Evolutionary conservation across 768 basidiomycete genomes (phyloP), one percentile per base, ranked within the genome.

Genomic region (Pulveroboletus sp.): DNA sequence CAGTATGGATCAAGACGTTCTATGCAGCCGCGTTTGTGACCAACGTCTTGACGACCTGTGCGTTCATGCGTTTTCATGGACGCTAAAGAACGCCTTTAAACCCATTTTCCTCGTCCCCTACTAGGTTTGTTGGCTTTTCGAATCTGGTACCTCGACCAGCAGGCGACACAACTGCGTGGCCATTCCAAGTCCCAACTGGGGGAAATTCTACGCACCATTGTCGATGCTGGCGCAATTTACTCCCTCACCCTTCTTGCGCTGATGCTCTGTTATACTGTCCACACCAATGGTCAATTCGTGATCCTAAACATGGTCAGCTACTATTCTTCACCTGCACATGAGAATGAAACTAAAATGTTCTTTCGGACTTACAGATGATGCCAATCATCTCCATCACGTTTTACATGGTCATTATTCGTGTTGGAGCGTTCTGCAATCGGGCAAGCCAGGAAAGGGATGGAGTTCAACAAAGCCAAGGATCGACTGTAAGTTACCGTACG

Each of bases 341-440:
- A 23, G 24, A 24, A 25, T 4, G 5, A 16, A 13, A 21, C 29
- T 48, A 35, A 48, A 6, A 19, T 8, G 5, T 27, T 6, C n/a
- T 6, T n/a, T 20, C 25, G 4, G 8, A 16, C 44, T 24, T 5
- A 2, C 20, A 45, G 45, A 12, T 49, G 5, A 31, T 43, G 5
- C 45, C 55, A 4, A 54, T 54, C 35, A 56, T 56, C 16, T 47
- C 52, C 20, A 56, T 56, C 45, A 35, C 45, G 17, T 56, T 50
- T 38, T 56, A 56, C 41, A 45, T 44, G 43, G 42, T 54, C 5
- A 54, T 54, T 7, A 43, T 56, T 25, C 48, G 42, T 2, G 43
- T 54, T 16, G 39, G 48, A 12, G 12, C 6, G 25, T 13, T 50
- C 11, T 11, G 34, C 12, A 25, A 36, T 23, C 45, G 34, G 19